Evolutionary conservation across 345 rosid species (phyloP).

Genomic region (Leavenworthia alabamica): DNA sequence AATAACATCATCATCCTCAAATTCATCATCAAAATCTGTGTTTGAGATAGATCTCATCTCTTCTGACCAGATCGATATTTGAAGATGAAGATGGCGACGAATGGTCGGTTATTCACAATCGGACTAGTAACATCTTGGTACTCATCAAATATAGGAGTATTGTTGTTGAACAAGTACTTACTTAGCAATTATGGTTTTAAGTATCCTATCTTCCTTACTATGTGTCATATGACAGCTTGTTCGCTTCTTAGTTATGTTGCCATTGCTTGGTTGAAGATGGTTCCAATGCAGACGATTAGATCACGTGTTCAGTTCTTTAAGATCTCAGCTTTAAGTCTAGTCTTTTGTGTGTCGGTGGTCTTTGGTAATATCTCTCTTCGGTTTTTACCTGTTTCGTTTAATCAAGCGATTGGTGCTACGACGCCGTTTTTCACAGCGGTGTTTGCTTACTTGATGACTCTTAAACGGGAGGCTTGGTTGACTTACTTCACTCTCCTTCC

Average conservation of each 20-base stretch:
- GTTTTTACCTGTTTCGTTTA: constrained; percentile 82
- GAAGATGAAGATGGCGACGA: constrained; percentile 41
- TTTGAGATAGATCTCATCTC: background rate
- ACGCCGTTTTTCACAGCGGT: constrained; percentile 98
- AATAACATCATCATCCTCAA: background rate
- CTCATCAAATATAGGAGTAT: constrained; percentile 90
- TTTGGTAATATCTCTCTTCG: constrained; percentile 83
- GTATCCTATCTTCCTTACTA: constrained; percentile 96
- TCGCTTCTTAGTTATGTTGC: constrained; percentile 83
- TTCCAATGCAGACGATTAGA: constrained; percentile 96
- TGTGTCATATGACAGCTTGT: constrained; percentile 99
- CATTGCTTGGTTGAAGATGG: constrained; percentile 96
- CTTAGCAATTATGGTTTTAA: constrained; percentile 93
- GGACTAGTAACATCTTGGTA: constrained; percentile 89
- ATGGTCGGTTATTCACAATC: constrained; percentile 60
- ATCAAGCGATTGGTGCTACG: constrained; percentile 95
- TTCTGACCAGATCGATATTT: constrained; percentile 10
- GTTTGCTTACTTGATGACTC: constrained; percentile 83
- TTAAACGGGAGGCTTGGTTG: constrained; percentile 92
- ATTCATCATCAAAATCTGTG: background rate
- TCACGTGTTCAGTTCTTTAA: constrained; percentile 80
- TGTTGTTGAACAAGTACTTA: constrained; percentile 85
- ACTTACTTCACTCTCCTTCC: constrained; percentile 86
- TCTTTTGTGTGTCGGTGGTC: constrained; percentile 94
- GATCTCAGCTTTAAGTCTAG: constrained; percentile 81